A percentile compares a stretch with the other conserved stretches of the same genome.
phyloP scores from a whole-genome alignment of 1,284 basidiomycete genomes.

The Heterobasidion irregulare region DNA sequence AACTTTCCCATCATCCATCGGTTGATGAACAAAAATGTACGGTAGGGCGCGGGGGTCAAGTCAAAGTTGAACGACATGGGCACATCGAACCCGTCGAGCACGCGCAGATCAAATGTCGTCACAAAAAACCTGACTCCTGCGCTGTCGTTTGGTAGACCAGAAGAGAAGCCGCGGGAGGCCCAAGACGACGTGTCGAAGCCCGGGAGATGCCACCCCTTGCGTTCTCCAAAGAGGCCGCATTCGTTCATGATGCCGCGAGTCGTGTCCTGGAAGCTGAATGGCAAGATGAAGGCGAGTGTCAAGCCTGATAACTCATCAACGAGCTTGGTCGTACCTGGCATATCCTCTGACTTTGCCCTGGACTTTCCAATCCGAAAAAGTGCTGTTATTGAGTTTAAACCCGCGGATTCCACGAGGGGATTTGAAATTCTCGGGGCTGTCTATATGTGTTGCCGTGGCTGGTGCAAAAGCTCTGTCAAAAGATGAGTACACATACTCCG shows the following conservation, averaged over 20 bases:
- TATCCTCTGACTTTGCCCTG: constrained; percentile 80
- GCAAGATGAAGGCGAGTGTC: not conserved
- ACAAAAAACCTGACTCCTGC: constrained; percentile 77
- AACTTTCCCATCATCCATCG: constrained; percentile 85
- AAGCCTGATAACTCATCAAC: not conserved
- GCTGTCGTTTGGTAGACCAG: constrained; percentile 43
- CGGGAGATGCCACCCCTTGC: constrained; percentile 77
- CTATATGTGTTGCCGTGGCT: not conserved
- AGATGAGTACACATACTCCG: constrained; percentile 24
- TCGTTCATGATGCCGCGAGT: constrained; percentile 67
- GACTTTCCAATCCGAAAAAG: constrained; percentile 67
- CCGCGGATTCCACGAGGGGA: constrained; percentile 73
- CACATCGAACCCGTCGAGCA: constrained; percentile 53
- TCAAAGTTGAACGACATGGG: constrained; percentile 65
- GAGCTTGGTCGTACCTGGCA: constrained; percentile 33
- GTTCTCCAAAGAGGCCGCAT: constrained; percentile 73
- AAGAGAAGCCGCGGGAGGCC: constrained; percentile 40
- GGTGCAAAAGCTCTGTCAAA: no score
- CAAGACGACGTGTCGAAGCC: constrained; percentile 60
- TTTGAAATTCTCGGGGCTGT: constrained; percentile 26
- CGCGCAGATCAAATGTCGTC: constrained; percentile 54
- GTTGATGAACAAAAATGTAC: constrained; percentile 69
- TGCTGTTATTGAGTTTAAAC: constrained; percentile 51
- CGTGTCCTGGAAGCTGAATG: constrained; percentile 55
- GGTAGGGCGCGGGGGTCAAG: constrained; percentile 37